phyloP scores from a whole-genome alignment of 192 early-diverging fungal genomes.

The Podila epicladia region DNA sequence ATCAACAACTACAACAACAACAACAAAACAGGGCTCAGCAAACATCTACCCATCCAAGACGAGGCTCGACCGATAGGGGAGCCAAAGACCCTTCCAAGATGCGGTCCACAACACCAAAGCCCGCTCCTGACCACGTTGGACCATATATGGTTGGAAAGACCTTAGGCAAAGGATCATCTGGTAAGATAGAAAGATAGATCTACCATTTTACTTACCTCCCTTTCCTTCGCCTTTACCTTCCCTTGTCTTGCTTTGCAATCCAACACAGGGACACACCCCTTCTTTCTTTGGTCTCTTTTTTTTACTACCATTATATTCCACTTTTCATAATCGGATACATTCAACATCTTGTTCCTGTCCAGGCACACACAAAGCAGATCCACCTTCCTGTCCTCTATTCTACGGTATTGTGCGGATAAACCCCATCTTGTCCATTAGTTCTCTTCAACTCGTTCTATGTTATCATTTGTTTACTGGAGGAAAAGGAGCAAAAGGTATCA shows the following conservation, averaged over 20 bases:
- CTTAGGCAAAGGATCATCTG: conserved; percentile 64
- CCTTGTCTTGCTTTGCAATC: background rate
- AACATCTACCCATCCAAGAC: conserved; percentile 13
- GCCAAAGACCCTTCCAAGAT: conserved; percentile 31
- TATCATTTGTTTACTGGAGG: background rate
- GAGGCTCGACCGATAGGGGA: conserved; percentile 31
- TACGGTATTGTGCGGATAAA: background rate
- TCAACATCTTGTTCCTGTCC: background rate
- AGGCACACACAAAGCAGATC: background rate
- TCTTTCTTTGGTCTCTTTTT: background rate
- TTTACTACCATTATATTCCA: background rate
- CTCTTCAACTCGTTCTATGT: background rate
- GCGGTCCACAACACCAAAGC: conserved; percentile 29
- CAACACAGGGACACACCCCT: background rate
- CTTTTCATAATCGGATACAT: background rate
- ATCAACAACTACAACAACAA: background rate
- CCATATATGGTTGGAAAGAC: conserved; percentile 60
- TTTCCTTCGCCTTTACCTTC: background rate
- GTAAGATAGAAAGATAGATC: conserved; percentile 30
- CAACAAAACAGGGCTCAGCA: conserved; percentile 7
- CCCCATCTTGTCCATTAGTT: background rate
- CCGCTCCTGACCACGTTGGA: conserved; percentile 53
- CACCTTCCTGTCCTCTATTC: too few species aligned
- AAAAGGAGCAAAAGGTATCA: background rate
- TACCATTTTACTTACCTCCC: background rate